Conservation (phyloP, 2,329 filamentous ascomycete species). For the Graphiopsis chlorocephala region DNA sequence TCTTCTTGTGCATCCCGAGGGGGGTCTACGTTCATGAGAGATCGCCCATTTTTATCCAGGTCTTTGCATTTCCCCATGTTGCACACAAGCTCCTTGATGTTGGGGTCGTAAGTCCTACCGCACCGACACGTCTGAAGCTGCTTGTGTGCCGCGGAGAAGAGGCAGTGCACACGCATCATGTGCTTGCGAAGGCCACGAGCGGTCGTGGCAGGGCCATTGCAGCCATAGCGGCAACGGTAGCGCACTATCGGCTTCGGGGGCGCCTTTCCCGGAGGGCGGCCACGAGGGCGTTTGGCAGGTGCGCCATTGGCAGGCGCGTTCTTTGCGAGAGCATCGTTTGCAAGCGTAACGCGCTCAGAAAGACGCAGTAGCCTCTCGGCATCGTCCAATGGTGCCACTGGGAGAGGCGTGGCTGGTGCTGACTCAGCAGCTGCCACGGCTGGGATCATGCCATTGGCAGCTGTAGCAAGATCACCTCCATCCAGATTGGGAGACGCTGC, state of each 20-base stretch:
- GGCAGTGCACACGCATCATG: slow-evolving; percentile 7
- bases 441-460: neutral
- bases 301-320: neutral
- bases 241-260: neutral
- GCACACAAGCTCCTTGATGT: neutral
- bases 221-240: slow-evolving; percentile 15
- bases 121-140: neutral
- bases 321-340: neutral
- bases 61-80: neutral
- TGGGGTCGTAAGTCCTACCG: neutral
- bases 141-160: slow-evolving; percentile 2
- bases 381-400: neutral
- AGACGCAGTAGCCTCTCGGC: neutral
- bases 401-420: neutral
- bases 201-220: neutral
- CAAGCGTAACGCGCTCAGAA: neutral
- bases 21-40: neutral
- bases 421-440: neutral
- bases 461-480: neutral
- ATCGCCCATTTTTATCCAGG: neutral
- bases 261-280: neutral
- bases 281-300: neutral
- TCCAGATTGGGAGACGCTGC: neutral
- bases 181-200: neutral
- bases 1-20: slow-evolving; percentile 7